Evolutionary conservation across 2,329 filamentous ascomycete species (phyloP).

Genomic region (Nothophaeocryptopus gaeumannii): DNA sequence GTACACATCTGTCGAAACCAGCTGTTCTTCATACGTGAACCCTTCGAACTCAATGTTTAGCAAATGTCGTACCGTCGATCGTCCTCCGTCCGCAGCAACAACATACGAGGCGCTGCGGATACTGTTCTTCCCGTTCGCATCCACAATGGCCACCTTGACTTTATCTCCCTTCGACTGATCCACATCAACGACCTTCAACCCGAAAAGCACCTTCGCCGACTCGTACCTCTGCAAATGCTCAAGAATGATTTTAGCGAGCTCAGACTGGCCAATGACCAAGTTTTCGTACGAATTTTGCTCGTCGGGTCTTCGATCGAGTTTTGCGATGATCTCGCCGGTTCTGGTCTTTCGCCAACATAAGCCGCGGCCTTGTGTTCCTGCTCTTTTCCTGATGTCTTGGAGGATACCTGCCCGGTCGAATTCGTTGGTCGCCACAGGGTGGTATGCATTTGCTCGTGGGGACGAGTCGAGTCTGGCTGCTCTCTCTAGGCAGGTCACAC

Average conservation of each 20-base stretch:
- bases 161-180: slow-evolving; percentile 24
- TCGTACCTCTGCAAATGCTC: slow-evolving; percentile 17
- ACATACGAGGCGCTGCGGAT: slow-evolving; percentile 19
- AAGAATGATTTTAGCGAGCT: slow-evolving; percentile 22
- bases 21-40: slow-evolving; percentile 28
- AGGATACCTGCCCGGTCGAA: slow-evolving; percentile 37
- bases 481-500: slow-evolving; percentile 56
- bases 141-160: slow-evolving; percentile 19
- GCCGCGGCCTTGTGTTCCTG: slow-evolving; percentile 15
- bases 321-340: slow-evolving; percentile 16
- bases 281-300: slow-evolving; percentile 9
- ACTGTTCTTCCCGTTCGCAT: slow-evolving; percentile 14
- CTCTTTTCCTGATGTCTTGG: slow-evolving; percentile 28
- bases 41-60: slow-evolving; percentile 23
- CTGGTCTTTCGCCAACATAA: slow-evolving; percentile 23
- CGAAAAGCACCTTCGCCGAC: slow-evolving; percentile 14
- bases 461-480: slow-evolving; percentile 55
- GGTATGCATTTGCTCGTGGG: slow-evolving; percentile 56
- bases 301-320: slow-evolving; percentile 3
- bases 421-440: slow-evolving; percentile 37
- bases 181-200: slow-evolving; percentile 16
- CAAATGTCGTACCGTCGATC: slow-evolving; percentile 20
- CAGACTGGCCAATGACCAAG: slow-evolving; percentile 20
- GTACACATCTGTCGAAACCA: slow-evolving; percentile 39
- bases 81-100: slow-evolving; percentile 26